Conservation (phyloP, 176 grass and related monocot species). For the Cymbopogon citratus region DNA sequence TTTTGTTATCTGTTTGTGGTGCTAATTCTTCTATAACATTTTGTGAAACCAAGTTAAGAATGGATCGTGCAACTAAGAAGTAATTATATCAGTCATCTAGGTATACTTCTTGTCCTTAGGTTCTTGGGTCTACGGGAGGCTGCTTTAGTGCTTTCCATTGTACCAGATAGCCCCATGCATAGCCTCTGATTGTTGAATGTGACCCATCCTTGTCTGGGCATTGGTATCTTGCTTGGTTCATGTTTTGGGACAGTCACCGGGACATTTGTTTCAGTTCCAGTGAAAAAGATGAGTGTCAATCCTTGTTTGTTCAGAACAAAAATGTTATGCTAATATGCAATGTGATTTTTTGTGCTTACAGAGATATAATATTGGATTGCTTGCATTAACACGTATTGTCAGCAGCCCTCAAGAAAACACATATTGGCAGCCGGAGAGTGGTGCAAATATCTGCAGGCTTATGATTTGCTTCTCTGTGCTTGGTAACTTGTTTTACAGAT, state of each 20-base stretch:
- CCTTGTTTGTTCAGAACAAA: too few species aligned
- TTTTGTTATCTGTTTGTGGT: too few species aligned
- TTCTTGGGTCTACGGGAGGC: too few species aligned
- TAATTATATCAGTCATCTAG: too few species aligned
- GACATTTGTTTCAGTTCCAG: constrained; percentile 37
- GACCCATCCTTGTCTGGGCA: constrained; percentile 40
- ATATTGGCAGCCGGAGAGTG: constrained; percentile 82
- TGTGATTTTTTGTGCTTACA: constrained; percentile 30
- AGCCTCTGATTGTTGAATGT: background rate
- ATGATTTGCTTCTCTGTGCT: constrained; percentile 98
- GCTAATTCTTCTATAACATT: too few species aligned
- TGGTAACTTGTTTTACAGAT: constrained; percentile 37
- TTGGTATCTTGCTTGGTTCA: constrained; percentile 67
- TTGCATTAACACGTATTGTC: constrained; percentile 62
- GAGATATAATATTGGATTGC: constrained; percentile 86
- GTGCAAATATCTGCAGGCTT: constrained; percentile 97
- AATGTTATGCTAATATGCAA: background rate
- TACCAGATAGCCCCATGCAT: too few species aligned
- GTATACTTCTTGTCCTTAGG: too few species aligned
- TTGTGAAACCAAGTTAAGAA: too few species aligned
- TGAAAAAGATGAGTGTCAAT: too few species aligned
- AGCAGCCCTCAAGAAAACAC: too few species aligned
- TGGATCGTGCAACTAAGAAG: too few species aligned
- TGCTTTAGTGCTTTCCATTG: too few species aligned
- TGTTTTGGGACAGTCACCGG: constrained; percentile 83